phyloP scores from a whole-genome alignment of 179 eudicot genomes.

The Beta lomatogona region DNA sequence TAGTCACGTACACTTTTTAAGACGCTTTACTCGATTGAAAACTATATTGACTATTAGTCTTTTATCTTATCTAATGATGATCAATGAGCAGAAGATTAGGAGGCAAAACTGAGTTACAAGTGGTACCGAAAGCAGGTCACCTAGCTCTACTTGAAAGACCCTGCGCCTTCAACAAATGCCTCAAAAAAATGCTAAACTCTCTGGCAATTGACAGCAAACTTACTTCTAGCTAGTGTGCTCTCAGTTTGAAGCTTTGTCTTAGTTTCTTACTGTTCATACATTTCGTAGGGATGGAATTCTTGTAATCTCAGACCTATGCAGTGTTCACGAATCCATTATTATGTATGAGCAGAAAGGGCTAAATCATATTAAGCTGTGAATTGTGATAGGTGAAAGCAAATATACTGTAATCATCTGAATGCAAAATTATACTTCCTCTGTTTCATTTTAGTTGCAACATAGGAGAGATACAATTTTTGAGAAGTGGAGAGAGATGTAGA shows the following conservation, averaged over 20 bases:
- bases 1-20: too few species aligned
- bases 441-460: too few species aligned
- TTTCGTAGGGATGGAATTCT: not conserved
- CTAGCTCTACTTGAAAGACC: conserved; percentile 42
- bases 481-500: too few species aligned
- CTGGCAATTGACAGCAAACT: conserved; percentile 3
- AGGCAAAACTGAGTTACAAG: conserved; percentile 21
- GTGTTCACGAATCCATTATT: too few species aligned
- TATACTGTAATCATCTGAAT: too few species aligned
- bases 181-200: conserved; percentile 35
- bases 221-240: not conserved
- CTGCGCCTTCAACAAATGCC: conserved; percentile 34
- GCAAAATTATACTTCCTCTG: too few species aligned
- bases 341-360: too few species aligned
- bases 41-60: too few species aligned
- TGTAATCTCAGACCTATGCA: not conserved
- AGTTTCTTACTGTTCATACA: not conserved
- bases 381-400: too few species aligned
- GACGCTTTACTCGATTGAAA: too few species aligned
- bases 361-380: too few species aligned
- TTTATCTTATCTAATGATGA: not conserved
- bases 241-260: not conserved
- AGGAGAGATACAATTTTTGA: too few species aligned
- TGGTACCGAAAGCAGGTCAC: conserved; percentile 45
- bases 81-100: conserved; percentile 37